A percentile compares a stretch with the other conserved stretches of the same genome.
These are phyloP conservation scores for Anthoceros angustus DNA, from an alignment of 225 moss, liverwort and hornwort species.

Conservation along the genomic window DNA sequence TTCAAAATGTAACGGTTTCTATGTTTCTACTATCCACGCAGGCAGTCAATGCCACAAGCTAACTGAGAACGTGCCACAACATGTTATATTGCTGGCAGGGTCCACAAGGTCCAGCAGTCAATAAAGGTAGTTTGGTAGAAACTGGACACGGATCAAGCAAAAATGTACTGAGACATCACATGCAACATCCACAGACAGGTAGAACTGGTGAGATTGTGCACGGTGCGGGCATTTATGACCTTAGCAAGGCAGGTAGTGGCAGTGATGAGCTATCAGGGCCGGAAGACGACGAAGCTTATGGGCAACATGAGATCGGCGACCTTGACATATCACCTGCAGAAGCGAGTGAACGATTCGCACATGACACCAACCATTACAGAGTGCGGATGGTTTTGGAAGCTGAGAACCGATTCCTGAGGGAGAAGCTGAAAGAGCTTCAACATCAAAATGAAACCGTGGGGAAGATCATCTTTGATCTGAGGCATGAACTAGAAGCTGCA, in stretches of 20 bases:
- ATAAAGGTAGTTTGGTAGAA: neutral
- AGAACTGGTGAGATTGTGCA: neutral
- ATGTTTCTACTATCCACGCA: neutral
- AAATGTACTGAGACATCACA: neutral
- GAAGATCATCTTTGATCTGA: conserved; percentile 25
- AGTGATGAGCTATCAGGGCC: neutral
- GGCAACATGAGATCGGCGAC: neutral
- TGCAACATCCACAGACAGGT: neutral
- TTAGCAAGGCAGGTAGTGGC: neutral
- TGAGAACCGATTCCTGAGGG: conserved; percentile 28
- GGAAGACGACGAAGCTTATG: neutral
- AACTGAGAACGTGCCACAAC: neutral
- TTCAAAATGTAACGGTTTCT: neutral
- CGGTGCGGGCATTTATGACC: neutral
- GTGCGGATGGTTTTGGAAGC: conserved; percentile 11
- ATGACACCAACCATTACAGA: conserved; percentile 1
- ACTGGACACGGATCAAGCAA: neutral
- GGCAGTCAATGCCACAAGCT: neutral
- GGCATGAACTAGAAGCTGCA: conserved; percentile 30
- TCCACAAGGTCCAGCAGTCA: neutral
- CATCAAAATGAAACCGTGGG: conserved; percentile 29
- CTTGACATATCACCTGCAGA: neutral
- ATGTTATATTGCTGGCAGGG: neutral
- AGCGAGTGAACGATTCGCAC: neutral
- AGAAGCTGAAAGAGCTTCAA: conserved; percentile 25